Evolutionary conservation across 306 rosid genomes (phyloP).

Genomic region (Betula pendula): DNA sequence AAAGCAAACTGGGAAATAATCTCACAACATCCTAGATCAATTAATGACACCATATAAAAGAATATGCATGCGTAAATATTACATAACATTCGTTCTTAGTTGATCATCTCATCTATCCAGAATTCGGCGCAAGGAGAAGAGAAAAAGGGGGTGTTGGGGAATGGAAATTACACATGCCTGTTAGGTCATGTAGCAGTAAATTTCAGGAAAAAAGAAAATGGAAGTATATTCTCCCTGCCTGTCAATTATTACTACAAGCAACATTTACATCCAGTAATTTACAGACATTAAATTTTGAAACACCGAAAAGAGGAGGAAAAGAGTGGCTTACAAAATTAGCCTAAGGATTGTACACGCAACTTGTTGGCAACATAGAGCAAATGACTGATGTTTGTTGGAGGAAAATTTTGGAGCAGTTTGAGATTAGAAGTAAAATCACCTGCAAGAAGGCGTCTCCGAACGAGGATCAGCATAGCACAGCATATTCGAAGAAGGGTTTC

Average conservation of each 20-base stretch:
- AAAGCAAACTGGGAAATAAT: not conserved
- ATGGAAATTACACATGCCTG: not conserved
- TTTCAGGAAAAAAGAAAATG: not conserved
- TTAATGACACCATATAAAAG: not conserved
- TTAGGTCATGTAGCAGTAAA: not conserved
- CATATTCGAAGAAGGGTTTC: conserved; percentile 93
- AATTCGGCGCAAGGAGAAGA: not conserved
- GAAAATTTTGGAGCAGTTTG: conserved; percentile 85
- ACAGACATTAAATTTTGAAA: conserved; percentile 40
- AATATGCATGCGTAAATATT: not conserved
- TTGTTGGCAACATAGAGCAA: conserved; percentile 95
- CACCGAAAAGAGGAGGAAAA: conserved; percentile 21
- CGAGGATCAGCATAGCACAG: conserved; percentile 90
- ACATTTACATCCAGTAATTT: conserved; percentile 55
- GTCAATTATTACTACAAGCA: conserved; percentile 29
- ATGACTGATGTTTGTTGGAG: conserved; percentile 91
- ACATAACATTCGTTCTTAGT: not conserved
- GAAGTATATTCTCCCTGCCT: conserved; percentile 4
- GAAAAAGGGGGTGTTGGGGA: not conserved
- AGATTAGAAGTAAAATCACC: conserved; percentile 99
- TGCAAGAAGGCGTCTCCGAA: conserved; percentile 88
- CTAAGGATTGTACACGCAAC: conserved; percentile 67
- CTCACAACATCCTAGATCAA: not conserved
- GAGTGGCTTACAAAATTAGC: conserved; percentile 31
- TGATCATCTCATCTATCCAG: not conserved